These are phyloP conservation scores for Beauveria asiatica DNA, from an alignment of 2,329 filamentous ascomycete species.

Conservation along the genomic window DNA sequence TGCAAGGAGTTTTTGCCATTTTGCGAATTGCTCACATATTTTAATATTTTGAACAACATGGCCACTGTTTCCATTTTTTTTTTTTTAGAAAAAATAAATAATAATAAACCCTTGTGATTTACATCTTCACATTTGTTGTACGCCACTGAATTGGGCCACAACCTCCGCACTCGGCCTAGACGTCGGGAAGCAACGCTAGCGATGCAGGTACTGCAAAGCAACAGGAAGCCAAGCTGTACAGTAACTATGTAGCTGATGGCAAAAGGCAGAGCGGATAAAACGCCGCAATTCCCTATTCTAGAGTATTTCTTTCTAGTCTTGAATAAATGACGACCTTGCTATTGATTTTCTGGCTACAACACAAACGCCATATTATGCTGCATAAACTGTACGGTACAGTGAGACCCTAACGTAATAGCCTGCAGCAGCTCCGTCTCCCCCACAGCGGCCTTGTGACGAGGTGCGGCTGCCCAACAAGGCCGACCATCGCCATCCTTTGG, in stretches of 20 bases:
- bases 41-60: neutral
- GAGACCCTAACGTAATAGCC: neutral
- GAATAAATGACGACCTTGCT: too few relatives aligned
- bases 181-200: neutral
- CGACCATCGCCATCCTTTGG: neutral
- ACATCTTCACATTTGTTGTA: neutral
- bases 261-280: neutral
- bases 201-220: constrained; percentile 10
- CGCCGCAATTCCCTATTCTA: neutral
- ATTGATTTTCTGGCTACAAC: neutral
- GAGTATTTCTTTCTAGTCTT: neutral
- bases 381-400: neutral
- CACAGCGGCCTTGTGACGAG: constrained; percentile 8
- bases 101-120: neutral
- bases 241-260: too few relatives aligned
- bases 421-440: neutral
- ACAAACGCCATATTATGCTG: neutral
- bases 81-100: too few relatives aligned
- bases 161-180: neutral
- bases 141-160: neutral
- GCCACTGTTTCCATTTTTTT: too few relatives aligned
- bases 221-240: neutral
- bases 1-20: constrained; percentile 1
- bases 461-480: constrained; percentile 2
- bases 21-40: neutral